phyloP scores from a whole-genome alignment of 2,329 filamentous ascomycete genomes.

The Ophiostoma populinum region DNA sequence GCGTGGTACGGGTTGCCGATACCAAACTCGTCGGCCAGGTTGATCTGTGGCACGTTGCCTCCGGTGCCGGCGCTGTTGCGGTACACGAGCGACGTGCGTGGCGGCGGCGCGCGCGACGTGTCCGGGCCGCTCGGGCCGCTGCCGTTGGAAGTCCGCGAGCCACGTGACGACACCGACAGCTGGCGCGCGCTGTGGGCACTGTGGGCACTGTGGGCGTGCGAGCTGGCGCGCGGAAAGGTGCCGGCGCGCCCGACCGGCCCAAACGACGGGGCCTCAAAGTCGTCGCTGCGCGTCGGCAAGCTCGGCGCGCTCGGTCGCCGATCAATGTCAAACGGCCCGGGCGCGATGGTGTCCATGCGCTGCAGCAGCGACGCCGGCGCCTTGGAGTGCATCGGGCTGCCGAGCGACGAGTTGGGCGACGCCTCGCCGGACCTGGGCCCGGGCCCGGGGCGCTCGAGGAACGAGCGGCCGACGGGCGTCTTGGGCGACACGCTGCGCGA shows the following conservation, averaged over 20 bases:
- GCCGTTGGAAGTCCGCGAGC: too few relatives aligned
- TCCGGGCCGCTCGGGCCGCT: slow-evolving; percentile 27
- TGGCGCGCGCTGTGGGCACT: slow-evolving; percentile 25
- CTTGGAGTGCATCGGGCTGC: slow-evolving; percentile 32
- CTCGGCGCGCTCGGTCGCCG: slow-evolving; percentile 6
- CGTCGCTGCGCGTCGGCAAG: slow-evolving; percentile 21
- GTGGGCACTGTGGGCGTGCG: slow-evolving; percentile 12
- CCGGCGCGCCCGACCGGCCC: slow-evolving; percentile 33
- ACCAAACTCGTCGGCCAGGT: slow-evolving; percentile 43
- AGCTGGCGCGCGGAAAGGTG: slow-evolving; percentile 30
- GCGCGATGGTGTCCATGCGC: slow-evolving; percentile 47
- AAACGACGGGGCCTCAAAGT: slow-evolving; percentile 21
- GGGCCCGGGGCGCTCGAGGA: too few relatives aligned
- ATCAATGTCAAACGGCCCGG: slow-evolving; percentile 44
- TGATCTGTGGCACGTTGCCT: slow-evolving; percentile 24
- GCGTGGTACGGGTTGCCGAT: slow-evolving; percentile 47
- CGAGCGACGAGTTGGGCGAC: slow-evolving; percentile 23
- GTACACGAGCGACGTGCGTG: slow-evolving; percentile 31
- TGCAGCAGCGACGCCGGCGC: slow-evolving; percentile 29
- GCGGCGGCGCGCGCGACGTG: slow-evolving; percentile 34
- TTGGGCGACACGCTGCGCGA: slow-evolving; percentile 47
- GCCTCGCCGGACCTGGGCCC: too few relatives aligned
- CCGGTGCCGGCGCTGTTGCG: slow-evolving; percentile 5
- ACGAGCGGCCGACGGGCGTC: slow-evolving; percentile 26
- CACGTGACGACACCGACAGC: too few relatives aligned